phyloP scores from a whole-genome alignment of 345 rosid genomes.

The Brassica juncea region DNA sequence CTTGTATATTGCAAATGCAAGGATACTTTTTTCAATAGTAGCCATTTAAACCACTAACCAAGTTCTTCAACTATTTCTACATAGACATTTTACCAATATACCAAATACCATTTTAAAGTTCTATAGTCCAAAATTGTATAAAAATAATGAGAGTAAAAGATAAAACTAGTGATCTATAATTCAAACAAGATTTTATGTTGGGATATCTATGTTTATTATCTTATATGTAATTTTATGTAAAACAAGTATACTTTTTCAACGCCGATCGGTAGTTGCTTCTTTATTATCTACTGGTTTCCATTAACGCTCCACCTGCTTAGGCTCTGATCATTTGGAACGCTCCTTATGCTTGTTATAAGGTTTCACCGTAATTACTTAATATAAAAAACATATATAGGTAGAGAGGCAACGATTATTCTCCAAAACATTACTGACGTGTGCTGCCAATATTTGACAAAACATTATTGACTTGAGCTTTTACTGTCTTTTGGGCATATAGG shows the following conservation, averaged over 20 bases:
- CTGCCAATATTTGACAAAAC: not conserved
- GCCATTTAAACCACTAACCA: not conserved
- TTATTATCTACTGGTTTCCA: not conserved
- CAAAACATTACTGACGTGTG: not conserved
- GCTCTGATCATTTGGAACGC: not conserved
- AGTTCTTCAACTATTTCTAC: not conserved
- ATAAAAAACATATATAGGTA: too few relatives aligned
- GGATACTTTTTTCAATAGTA: not conserved
- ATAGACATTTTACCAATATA: not conserved
- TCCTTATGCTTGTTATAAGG: not conserved
- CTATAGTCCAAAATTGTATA: not conserved
- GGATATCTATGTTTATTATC: not conserved
- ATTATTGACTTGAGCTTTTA: not conserved
- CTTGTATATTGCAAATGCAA: not conserved
- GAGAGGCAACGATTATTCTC: too few relatives aligned
- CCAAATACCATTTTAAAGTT: not conserved
- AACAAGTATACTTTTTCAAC: not conserved
- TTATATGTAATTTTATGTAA: not conserved
- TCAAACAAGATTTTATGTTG: not conserved
- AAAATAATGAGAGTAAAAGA: not conserved
- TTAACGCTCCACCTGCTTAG: not conserved
- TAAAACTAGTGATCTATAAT: not conserved
- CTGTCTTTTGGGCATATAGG: not conserved
- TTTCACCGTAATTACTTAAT: not conserved
- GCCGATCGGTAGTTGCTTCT: not conserved